Evolutionary conservation across 179 eudicot genomes (phyloP).

Genomic region (Beta corolliflora): DNA sequence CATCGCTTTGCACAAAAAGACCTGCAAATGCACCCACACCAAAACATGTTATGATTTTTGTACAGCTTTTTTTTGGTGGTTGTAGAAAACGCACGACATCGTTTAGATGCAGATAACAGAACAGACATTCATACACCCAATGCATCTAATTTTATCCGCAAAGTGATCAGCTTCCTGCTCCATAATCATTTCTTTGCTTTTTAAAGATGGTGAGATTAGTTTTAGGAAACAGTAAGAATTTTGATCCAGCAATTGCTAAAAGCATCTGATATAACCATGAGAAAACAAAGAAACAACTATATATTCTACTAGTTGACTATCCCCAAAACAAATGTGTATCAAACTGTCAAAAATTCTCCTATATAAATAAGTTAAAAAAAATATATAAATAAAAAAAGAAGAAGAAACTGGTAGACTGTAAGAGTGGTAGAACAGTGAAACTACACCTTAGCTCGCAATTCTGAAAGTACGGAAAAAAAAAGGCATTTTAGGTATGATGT

Average conservation of each 20-base stretch:
- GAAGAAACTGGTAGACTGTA: background rate
- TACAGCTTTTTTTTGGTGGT: too few relatives aligned
- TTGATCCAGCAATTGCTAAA: background rate
- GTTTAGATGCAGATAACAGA: background rate
- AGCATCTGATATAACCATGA: background rate
- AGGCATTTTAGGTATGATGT: background rate
- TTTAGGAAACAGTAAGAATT: background rate
- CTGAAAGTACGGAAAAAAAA: background rate
- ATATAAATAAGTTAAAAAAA: background rate
- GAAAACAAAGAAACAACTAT: background rate
- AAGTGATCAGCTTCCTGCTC: background rate
- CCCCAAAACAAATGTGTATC: background rate
- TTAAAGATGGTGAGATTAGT: background rate
- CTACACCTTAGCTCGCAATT: background rate
- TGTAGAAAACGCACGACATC: background rate
- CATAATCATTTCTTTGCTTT: background rate
- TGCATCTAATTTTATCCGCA: background rate
- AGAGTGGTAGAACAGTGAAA: background rate
- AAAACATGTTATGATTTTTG: background rate
- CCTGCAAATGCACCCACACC: conserved; percentile 38
- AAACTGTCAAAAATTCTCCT: too few relatives aligned
- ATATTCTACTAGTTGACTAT: background rate
- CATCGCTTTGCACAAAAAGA: conserved; percentile 52
- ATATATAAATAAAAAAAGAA: background rate
- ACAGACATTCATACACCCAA: background rate